Percentiles rank a stretch among this genome's conserved stretches.
Evolutionary conservation across 768 basidiomycete genomes (phyloP).

Genomic region (Rhizopogon vesiculosus): DNA sequence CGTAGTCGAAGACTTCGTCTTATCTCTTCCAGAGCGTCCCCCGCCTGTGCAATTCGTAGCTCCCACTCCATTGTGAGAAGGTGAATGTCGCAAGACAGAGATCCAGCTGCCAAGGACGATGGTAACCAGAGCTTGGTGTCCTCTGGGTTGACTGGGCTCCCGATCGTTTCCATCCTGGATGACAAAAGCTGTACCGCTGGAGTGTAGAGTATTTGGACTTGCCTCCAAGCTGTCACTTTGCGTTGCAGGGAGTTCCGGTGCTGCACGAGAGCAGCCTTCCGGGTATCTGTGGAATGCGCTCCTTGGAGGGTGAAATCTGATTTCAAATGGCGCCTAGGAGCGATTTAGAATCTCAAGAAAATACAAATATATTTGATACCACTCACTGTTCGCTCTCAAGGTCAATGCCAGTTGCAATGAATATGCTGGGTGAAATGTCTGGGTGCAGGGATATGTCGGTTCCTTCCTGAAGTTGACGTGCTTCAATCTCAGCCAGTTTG

Average conservation of each 20-base stretch:
- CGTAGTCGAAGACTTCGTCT: constrained; percentile 6
- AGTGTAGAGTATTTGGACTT: constrained; percentile 11
- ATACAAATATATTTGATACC: not conserved
- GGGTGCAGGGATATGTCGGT: not conserved
- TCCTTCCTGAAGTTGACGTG: not conserved
- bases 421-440: constrained; percentile 5
- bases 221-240: constrained; percentile 24
- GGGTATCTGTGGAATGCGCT: constrained; percentile 19
- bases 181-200: not conserved
- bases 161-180: not conserved
- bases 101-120: not conserved
- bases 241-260: constrained; percentile 13
- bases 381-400: constrained; percentile 14
- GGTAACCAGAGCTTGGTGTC: not conserved
- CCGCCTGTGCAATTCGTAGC: constrained; percentile 11
- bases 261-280: constrained; percentile 21
- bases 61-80: not conserved
- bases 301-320: constrained; percentile 5
- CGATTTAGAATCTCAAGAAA: not conserved
- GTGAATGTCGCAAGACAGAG: not conserved
- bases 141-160: not conserved
- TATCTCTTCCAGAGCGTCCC: constrained; percentile 2
- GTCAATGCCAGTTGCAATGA: constrained; percentile 10
- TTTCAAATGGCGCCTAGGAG: not conserved
- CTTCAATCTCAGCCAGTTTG: constrained; percentile 20